Percentiles rank a stretch among this genome's conserved stretches.
Evolutionary conservation across 441 rosid genomes (phyloP).

Genomic region (Bruguiera hainesii): DNA sequence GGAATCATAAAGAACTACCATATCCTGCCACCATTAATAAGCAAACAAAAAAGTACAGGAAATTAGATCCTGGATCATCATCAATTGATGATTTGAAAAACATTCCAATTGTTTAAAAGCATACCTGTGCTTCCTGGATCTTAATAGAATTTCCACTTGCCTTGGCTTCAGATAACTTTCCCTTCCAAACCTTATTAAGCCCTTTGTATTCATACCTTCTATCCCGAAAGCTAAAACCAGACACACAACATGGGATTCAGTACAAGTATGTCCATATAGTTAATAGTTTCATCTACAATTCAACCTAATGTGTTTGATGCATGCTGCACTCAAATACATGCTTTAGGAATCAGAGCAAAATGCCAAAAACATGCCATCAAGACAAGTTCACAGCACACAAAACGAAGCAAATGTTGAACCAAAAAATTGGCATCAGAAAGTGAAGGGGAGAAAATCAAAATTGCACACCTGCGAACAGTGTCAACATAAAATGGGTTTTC

Average conservation of each 20-base stretch:
- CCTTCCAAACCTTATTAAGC: slow-evolving; percentile 98
- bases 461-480: slow-evolving; percentile 89
- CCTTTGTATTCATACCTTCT: slow-evolving; percentile 99
- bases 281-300: slow-evolving; percentile 1
- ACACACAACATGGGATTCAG: slow-evolving; percentile 29
- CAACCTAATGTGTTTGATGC: slow-evolving; percentile 5
- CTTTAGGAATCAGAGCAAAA: neutral
- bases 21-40: slow-evolving; percentile 60
- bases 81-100: slow-evolving; percentile 15
- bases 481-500: slow-evolving; percentile 97
- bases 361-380: neutral
- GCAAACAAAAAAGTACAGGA: slow-evolving; percentile 23
- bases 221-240: slow-evolving; percentile 81
- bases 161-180: slow-evolving; percentile 96
- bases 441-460: slow-evolving; percentile 21
- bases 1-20: slow-evolving; percentile 99
- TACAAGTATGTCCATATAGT: slow-evolving; percentile 6
- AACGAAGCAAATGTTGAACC: slow-evolving; percentile 18
- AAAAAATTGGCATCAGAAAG: slow-evolving; percentile 13
- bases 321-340: neutral
- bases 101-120: slow-evolving; percentile 14
- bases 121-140: slow-evolving; percentile 98
- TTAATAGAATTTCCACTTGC: slow-evolving; percentile 92
- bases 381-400: slow-evolving; percentile 5
- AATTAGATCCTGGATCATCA: slow-evolving; percentile 11